Percentiles rank a stretch among this genome's conserved stretches.
phyloP scores from a whole-genome alignment of 192 early-diverging fungal species.

The Coemansia sp. region DNA sequence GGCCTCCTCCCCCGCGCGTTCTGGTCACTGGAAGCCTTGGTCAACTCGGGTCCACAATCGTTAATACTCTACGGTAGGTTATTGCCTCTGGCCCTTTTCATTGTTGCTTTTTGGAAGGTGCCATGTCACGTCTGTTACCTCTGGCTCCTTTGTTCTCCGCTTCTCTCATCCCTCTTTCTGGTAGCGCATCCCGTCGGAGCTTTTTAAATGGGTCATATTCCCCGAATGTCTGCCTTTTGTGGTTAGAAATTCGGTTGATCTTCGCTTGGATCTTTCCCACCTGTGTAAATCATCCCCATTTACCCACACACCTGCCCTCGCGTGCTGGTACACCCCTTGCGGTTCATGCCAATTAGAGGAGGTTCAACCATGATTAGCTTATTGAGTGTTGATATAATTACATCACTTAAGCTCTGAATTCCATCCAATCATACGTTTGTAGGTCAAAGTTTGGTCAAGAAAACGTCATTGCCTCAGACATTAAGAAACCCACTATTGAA shows the following conservation, averaged over 20 bases:
- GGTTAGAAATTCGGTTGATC: neutral
- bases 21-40: constrained; percentile 64
- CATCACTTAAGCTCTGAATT: neutral
- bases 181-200: neutral
- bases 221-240: neutral
- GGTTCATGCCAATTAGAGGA: neutral
- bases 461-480: constrained; percentile 65
- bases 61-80: constrained; percentile 57
- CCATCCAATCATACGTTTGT: neutral
- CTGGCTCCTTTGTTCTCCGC: neutral
- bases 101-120: neutral
- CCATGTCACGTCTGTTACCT: neutral
- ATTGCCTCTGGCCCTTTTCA: neutral
- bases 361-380: neutral
- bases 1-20: constrained; percentile 52
- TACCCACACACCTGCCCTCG: constrained; percentile 6
- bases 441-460: constrained; percentile 59
- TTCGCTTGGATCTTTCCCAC: neutral
- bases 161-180: neutral
- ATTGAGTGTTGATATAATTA: constrained; percentile 1
- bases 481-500: constrained; percentile 59
- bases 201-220: neutral
- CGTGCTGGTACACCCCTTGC: neutral
- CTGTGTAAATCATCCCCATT: neutral
- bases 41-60: constrained; percentile 61